phyloP scores from a whole-genome alignment of 257 asterid species.

The Solanum stenotomum region DNA sequence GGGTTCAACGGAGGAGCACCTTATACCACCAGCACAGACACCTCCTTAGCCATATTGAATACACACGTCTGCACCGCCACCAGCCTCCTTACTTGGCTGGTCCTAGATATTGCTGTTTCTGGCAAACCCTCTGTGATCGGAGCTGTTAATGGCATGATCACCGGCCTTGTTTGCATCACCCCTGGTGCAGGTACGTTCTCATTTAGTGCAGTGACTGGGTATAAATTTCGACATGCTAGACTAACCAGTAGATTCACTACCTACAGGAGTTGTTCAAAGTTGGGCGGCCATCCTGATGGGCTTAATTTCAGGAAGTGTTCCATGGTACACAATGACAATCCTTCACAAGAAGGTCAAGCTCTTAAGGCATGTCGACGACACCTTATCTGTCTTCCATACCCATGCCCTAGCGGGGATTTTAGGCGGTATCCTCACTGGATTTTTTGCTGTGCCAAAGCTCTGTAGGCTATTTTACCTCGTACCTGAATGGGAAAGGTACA shows the following conservation, averaged over 20 bases:
- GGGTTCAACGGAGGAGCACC: constrained; percentile 70
- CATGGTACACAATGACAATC: constrained; percentile 34
- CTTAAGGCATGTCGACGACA: constrained; percentile 30
- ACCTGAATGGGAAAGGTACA: constrained; percentile 34
- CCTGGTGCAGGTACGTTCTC: constrained; percentile 38
- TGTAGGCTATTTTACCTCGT: constrained; percentile 26
- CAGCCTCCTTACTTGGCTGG: constrained; percentile 46
- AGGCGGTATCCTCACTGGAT: constrained; percentile 38
- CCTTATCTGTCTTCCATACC: constrained; percentile 44
- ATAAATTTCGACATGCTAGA: neutral
- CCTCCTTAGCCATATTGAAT: constrained; percentile 46
- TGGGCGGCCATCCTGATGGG: constrained; percentile 35
- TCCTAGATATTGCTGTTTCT: constrained; percentile 22
- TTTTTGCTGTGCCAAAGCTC: constrained; percentile 33
- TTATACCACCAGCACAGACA: constrained; percentile 25
- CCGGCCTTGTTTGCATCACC: constrained; percentile 53
- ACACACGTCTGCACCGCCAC: constrained; percentile 52
- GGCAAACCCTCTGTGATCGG: constrained; percentile 50
- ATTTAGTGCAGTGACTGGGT: neutral
- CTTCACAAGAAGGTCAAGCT: constrained; percentile 15
- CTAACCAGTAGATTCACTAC: neutral
- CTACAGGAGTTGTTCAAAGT: constrained; percentile 27
- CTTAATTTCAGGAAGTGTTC: constrained; percentile 24
- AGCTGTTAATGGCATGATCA: constrained; percentile 40
- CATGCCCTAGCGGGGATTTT: constrained; percentile 40